Conservation (phyloP, 1,284 basidiomycete species). For the Flammula alnicola region DNA sequence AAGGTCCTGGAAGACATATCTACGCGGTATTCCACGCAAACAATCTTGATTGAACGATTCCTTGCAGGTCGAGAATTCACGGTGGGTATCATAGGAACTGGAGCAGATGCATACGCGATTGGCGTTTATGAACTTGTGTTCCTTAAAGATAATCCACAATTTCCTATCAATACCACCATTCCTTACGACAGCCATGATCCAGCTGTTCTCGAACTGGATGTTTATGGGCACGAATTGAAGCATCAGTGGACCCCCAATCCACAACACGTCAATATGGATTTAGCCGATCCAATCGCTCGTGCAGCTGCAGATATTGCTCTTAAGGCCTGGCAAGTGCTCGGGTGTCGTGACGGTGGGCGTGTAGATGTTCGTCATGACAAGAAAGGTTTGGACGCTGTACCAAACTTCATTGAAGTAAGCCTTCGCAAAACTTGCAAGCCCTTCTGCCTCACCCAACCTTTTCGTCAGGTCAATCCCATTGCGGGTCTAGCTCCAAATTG, state of each 20-base stretch:
- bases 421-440: neutral
- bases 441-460: neutral
- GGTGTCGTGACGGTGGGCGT: constrained; percentile 29
- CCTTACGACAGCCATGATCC: constrained; percentile 12
- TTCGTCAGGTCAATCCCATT: constrained; percentile 19
- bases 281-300: constrained; percentile 19
- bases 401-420: constrained; percentile 28
- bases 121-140: constrained; percentile 25
- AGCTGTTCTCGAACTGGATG: constrained; percentile 12
- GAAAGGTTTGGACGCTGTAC: constrained; percentile 13
- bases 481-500: constrained; percentile 15
- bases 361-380: constrained; percentile 25
- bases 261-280: constrained; percentile 14
- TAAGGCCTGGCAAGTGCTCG: constrained; percentile 20
- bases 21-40: constrained; percentile 20
- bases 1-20: constrained; percentile 18
- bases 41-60: constrained; percentile 25
- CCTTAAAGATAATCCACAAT: constrained; percentile 18
- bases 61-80: constrained; percentile 28
- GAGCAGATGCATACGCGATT: constrained; percentile 19
- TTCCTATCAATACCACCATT: constrained; percentile 10
- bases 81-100: constrained; percentile 28
- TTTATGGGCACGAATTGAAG: constrained; percentile 17
- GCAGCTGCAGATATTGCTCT: constrained; percentile 20
- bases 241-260: constrained; percentile 20